A percentile compares a stretch with the other conserved stretches of the same genome.
Conservation (phyloP, 306 rosid genomes). For the Vigna trinervia region DNA sequence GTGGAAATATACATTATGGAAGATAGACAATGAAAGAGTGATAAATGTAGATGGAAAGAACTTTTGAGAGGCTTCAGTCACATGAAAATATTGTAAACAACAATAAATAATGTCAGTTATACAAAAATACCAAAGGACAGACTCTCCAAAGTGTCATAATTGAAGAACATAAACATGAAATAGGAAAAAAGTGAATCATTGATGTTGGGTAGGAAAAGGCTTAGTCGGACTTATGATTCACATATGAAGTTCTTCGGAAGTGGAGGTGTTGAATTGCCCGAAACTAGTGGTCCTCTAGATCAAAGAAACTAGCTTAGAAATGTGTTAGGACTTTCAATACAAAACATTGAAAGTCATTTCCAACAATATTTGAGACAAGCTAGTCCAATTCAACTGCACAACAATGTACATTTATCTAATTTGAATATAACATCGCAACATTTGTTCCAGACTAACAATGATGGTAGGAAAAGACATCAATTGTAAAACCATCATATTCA, state of each 20-base stretch:
- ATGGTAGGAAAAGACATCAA: background rate
- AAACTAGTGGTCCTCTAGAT: constrained; percentile 46
- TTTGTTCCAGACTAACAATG: background rate
- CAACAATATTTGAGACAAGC: constrained; percentile 14
- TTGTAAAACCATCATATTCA: background rate
- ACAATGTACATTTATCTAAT: background rate
- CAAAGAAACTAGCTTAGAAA: constrained; percentile 51
- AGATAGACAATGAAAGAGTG: background rate
- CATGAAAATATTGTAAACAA: background rate
- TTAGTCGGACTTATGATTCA: constrained; percentile 46
- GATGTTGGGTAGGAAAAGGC: constrained; percentile 39
- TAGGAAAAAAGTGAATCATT: background rate
- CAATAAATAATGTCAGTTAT: background rate
- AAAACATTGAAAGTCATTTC: constrained; percentile 48
- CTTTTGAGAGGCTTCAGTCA: background rate
- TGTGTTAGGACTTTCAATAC: constrained; percentile 49
- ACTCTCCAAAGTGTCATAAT: constrained; percentile 15
- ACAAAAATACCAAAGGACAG: constrained; percentile 1
- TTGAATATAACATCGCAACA: background rate
- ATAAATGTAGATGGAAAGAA: background rate
- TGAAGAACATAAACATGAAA: constrained; percentile 11
- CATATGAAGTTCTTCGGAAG: constrained; percentile 50
- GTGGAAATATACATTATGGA: constrained; percentile 48
- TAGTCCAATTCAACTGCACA: background rate
- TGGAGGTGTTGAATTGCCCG: constrained; percentile 8